Percentiles rank a stretch among this genome's conserved stretches.
Conservation (phyloP, 2,329 filamentous ascomycete genomes). For the Colletotrichum sp. region DNA sequence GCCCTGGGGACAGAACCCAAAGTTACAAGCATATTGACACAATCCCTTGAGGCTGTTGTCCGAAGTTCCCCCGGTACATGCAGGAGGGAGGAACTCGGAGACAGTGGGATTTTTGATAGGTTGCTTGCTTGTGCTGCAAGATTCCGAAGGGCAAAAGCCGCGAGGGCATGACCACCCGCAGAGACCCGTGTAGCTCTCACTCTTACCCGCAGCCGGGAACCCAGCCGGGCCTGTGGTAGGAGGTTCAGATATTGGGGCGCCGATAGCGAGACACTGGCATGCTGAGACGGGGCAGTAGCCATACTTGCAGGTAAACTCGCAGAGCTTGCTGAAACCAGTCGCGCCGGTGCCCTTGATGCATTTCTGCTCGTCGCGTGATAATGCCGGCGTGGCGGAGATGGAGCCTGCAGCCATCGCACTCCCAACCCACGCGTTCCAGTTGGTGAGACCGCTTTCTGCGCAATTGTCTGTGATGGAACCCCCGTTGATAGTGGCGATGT, state of each 20-base stretch:
- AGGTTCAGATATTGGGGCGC: background rate
- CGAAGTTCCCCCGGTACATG: constrained; percentile 1
- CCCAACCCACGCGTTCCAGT: constrained; percentile 15
- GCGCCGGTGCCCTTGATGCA: constrained; percentile 32
- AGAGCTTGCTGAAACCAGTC: constrained; percentile 38
- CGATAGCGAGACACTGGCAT: background rate
- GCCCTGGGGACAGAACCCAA: background rate
- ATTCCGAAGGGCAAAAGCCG: constrained; percentile 46
- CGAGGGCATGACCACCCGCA: constrained; percentile 40
- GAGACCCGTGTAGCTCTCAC: background rate
- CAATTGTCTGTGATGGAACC: background rate
- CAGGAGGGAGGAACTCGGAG: background rate
- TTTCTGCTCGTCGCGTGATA: background rate
- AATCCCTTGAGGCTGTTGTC: background rate
- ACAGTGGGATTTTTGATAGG: background rate
- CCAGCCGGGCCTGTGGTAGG: constrained; percentile 9
- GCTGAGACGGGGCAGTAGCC: constrained; percentile 25
- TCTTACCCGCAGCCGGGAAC: background rate
- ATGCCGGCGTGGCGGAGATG: background rate
- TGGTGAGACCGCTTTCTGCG: background rate
- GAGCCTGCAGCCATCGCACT: background rate
- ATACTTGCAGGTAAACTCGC: constrained; percentile 32
- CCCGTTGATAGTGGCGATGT: background rate
- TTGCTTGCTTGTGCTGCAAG: background rate
- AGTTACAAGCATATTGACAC: background rate